Percentiles rank a stretch among this genome's conserved stretches.
Evolutionary conservation across 2,329 filamentous ascomycete genomes (phyloP).

Genomic region (Monilinia fructicola): DNA sequence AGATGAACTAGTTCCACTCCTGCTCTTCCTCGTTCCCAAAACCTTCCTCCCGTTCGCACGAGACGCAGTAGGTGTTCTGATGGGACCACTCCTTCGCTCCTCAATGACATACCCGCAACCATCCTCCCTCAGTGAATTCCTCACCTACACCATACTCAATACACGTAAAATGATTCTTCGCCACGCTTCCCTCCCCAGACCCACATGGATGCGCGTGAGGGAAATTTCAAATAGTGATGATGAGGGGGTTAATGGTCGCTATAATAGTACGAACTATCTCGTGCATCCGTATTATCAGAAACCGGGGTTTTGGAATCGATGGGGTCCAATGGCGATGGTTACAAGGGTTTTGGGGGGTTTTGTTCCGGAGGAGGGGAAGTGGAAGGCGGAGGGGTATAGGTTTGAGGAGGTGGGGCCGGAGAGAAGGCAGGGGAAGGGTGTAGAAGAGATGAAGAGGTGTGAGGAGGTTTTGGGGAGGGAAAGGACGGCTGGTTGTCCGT

Average conservation of each 20-base stretch:
- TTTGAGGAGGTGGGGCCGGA: slow-evolving; percentile 60
- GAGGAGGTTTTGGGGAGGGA: slow-evolving; percentile 42
- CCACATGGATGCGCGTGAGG: slow-evolving; percentile 41
- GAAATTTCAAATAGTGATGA: slow-evolving; percentile 50
- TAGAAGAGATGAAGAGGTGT: slow-evolving; percentile 48
- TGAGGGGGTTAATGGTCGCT: slow-evolving; percentile 50
- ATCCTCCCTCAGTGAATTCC: slow-evolving; percentile 40
- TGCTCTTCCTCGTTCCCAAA: slow-evolving; percentile 56
- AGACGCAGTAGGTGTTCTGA: slow-evolving; percentile 56
- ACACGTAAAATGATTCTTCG: slow-evolving; percentile 56
- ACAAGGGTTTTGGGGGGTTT: slow-evolving; percentile 47
- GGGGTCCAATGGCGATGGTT: slow-evolving; percentile 57
- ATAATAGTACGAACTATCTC: slow-evolving; percentile 53
- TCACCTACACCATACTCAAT: slow-evolving; percentile 51
- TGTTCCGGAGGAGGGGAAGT: slow-evolving; percentile 46
- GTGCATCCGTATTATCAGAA: slow-evolving; percentile 65
- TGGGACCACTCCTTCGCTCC: slow-evolving; percentile 62
- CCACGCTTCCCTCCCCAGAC: slow-evolving; percentile 60
- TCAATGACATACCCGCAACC: slow-evolving; percentile 59
- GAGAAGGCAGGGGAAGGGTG: slow-evolving; percentile 51
- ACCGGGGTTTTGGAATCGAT: slow-evolving; percentile 60
- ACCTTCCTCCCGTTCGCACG: slow-evolving; percentile 48
- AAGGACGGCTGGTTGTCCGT: slow-evolving; percentile 51
- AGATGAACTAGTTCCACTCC: slow-evolving; percentile 57
- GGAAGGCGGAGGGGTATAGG: slow-evolving; percentile 48